Base-by-base conservation (phyloP, 768 basidiomycete genomes). In the Pleurotus citrinopileatus region DNA sequence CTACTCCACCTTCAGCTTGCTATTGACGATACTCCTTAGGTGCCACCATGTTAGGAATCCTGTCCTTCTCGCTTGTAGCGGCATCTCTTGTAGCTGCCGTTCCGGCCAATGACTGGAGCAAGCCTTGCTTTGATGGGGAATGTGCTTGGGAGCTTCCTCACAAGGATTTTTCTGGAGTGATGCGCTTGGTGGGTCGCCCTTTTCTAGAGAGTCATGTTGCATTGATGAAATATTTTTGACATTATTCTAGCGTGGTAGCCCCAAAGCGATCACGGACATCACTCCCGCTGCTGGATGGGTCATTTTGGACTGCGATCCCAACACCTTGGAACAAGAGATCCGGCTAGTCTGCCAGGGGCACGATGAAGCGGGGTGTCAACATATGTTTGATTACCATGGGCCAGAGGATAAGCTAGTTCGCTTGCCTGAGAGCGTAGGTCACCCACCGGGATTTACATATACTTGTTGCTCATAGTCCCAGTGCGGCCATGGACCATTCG, bases 341-440 rank as follows among this genome's bases (percentile, higher is more conserved):
- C 56, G 60, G 1, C 54, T 61, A 22, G 60, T 61, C 1, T 61
- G 60, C 40, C 44, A 26, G 22, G 44, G 27, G 36, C 53, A 32
- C 45, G 40, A 26, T 8, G 62, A 65, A 10, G 53, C 61, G 19
- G 62, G 64, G 6, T 80, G 78, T 61, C 62, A 64, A 20, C 76
- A 76, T 53, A 62, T 80, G 13, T 75, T 68, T 55, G 55, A 59
- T 36, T 61, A 66, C 27, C 61, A 59, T 34, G 72, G 73, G 17
- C 70, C 78, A 0, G 74, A 68, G 19, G 74, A 73, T 55, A 82
- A 78, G 56, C 63, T 84, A 17, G 79, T 82, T 28, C 72, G 80
- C 17, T 61, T 84, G 4, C 81, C 82, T 4, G 73, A 82, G 57
- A 67, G 67, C 48, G 82, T 82, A 52, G 43, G 75, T 69, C n/a